Evolutionary conservation across 495 filamentous ascomycete species (phyloP).

Genomic region (Lasiosphaeria miniovina): DNA sequence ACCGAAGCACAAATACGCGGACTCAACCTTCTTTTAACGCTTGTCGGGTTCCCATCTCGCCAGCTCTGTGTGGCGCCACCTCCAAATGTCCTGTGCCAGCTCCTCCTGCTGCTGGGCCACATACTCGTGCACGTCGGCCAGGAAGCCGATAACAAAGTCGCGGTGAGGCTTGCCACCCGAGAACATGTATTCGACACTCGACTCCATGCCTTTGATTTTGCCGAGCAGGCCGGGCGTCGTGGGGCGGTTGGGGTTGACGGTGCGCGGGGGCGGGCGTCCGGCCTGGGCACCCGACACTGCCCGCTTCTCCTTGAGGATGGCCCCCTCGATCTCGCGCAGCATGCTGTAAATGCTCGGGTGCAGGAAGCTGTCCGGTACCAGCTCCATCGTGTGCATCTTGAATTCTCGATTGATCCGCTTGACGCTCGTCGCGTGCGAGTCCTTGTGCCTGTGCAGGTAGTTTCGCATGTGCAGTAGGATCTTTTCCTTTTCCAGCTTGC

Average conservation of each 20-base stretch:
- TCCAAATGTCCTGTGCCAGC: slow-evolving; percentile 5
- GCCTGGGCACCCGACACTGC: background rate
- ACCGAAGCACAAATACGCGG: no score
- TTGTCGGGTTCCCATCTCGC: no score
- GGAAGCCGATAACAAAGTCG: slow-evolving; percentile 1
- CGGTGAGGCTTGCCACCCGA: slow-evolving; percentile 4
- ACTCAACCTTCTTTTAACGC: no score
- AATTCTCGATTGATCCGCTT: slow-evolving; percentile 2
- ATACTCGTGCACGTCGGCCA: slow-evolving; percentile 7
- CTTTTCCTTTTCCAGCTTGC: slow-evolving; percentile 4
- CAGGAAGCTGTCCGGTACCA: slow-evolving; percentile 1
- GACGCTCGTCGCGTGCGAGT: background rate
- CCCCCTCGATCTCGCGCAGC: slow-evolving; percentile 7
- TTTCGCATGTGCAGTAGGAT: slow-evolving; percentile 3
- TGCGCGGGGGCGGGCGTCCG: background rate
- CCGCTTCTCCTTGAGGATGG: slow-evolving; percentile 6
- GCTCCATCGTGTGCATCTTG: slow-evolving; percentile 4
- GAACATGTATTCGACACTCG: slow-evolving; percentile 3
- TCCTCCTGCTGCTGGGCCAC: background rate
- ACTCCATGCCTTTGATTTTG: slow-evolving; percentile 11
- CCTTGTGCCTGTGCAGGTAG: slow-evolving; percentile 2
- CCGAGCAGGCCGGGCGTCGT: slow-evolving; percentile 4
- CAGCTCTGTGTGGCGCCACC: background rate
- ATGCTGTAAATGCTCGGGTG: slow-evolving; percentile 11
- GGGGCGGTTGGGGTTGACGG: slow-evolving; percentile 8